Evolutionary conservation across 306 rosid species (phyloP).

Genomic region (Lathyrus oleraceus): DNA sequence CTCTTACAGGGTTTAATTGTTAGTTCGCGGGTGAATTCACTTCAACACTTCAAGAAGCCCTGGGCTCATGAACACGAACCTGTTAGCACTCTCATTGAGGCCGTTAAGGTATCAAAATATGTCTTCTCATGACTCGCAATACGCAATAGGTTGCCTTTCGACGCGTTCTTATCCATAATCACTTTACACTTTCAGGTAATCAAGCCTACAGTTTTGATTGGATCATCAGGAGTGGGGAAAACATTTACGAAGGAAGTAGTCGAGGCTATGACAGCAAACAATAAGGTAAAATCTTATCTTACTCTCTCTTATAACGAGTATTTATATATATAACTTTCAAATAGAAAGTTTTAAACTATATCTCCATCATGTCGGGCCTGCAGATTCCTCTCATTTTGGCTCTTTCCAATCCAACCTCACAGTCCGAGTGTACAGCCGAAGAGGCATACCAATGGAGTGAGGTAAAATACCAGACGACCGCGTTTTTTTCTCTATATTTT

Average conservation of each 20-base stretch:
- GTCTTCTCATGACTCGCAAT: slow-evolving; percentile 15
- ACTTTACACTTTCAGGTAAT: slow-evolving; percentile 46
- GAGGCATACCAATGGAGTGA: slow-evolving; percentile 83
- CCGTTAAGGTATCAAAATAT: slow-evolving; percentile 66
- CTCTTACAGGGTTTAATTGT: slow-evolving; percentile 80
- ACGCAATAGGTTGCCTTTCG: background rate
- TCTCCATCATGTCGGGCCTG: slow-evolving; percentile 34
- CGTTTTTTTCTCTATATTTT: background rate
- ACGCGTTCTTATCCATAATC: slow-evolving; percentile 11
- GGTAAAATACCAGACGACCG: slow-evolving; percentile 48
- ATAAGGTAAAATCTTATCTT: slow-evolving; percentile 52
- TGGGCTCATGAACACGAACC: slow-evolving; percentile 98
- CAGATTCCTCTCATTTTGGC: slow-evolving; percentile 93
- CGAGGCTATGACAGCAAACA: slow-evolving; percentile 66
- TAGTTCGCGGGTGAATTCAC: slow-evolving; percentile 77
- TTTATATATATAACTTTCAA: background rate
- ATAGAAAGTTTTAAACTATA: slow-evolving; percentile 8
- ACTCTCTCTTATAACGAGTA: background rate
- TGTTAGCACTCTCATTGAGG: slow-evolving; percentile 58
- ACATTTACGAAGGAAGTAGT: slow-evolving; percentile 87
- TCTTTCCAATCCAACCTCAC: slow-evolving; percentile 91
- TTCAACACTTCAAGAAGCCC: slow-evolving; percentile 87
- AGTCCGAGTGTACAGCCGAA: slow-evolving; percentile 94
- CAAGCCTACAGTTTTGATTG: slow-evolving; percentile 86
- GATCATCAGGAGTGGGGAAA: slow-evolving; percentile 84